phyloP scores from a whole-genome alignment of 352 stramenopile genomes.

The Globisporangium camurandrum region DNA sequence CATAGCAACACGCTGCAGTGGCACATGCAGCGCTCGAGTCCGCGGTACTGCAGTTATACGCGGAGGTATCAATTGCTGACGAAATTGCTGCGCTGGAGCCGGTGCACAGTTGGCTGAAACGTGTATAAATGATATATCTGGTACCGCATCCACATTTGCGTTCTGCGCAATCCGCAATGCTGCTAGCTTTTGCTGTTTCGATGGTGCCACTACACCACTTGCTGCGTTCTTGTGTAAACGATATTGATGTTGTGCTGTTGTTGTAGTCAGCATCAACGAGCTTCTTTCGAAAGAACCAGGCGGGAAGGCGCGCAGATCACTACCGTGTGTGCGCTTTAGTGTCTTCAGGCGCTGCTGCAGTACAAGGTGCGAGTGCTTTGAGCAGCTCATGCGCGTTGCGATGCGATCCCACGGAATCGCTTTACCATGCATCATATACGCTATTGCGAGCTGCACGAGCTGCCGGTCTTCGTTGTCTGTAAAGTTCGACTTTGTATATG shows the following conservation, averaged over 20 bases:
- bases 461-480: constrained; percentile 47
- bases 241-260: not conserved
- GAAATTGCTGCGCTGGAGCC: too few relatives aligned
- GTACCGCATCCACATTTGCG: too few relatives aligned
- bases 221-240: not conserved
- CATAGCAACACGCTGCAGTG: too few relatives aligned
- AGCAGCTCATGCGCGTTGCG: constrained; percentile 17
- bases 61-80: too few relatives aligned
- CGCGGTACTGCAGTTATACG: too few relatives aligned
- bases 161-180: not conserved
- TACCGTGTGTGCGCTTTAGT: constrained; percentile 39
- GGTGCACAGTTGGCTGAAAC: too few relatives aligned
- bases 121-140: too few relatives aligned
- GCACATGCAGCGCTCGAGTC: too few relatives aligned
- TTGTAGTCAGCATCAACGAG: too few relatives aligned
- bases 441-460: constrained; percentile 32
- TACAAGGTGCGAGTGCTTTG: constrained; percentile 22
- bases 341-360: constrained; percentile 49
- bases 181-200: not conserved
- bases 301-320: constrained; percentile 23
- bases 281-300: constrained; percentile 28
- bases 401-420: constrained; percentile 29
- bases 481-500: constrained; percentile 37
- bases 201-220: not conserved
- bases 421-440: constrained; percentile 7